Evolutionary conservation across 2,329 filamentous ascomycete species (phyloP).

Genomic region (Fonsecaea erecta): DNA sequence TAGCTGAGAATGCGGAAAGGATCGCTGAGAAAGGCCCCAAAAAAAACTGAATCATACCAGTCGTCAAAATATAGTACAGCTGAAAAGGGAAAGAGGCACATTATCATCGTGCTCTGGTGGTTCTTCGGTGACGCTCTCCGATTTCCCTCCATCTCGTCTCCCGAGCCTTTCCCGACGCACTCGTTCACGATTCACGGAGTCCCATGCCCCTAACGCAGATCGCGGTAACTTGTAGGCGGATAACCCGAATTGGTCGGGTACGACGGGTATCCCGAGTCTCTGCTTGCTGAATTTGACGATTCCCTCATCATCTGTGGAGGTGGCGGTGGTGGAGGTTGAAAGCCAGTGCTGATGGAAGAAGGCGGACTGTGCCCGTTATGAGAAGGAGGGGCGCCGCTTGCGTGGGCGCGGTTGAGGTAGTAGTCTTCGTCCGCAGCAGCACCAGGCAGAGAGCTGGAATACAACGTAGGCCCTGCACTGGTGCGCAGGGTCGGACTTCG

Average conservation of each 20-base stretch:
- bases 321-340: constrained; percentile 21
- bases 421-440: constrained; percentile 31
- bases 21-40: background rate
- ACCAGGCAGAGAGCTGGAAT: constrained; percentile 7
- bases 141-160: background rate
- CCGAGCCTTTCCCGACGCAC: background rate
- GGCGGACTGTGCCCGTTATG: constrained; percentile 20
- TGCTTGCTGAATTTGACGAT: constrained; percentile 5
- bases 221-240: constrained; percentile 31
- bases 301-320: constrained; percentile 14
- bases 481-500: constrained; percentile 14
- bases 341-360: constrained; percentile 30
- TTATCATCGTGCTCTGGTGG: background rate
- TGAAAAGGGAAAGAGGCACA: background rate
- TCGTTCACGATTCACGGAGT: background rate
- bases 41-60: constrained; percentile 1
- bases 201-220: constrained; percentile 17
- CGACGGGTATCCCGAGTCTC: constrained; percentile 24
- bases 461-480: background rate
- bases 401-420: constrained; percentile 27
- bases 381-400: constrained; percentile 2
- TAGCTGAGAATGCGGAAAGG: background rate
- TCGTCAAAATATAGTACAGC: constrained; percentile 15
- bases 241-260: constrained; percentile 27
- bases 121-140: background rate